phyloP scores from a whole-genome alignment of 495 filamentous ascomycete genomes.

The Trichocladium uniseriatum region DNA sequence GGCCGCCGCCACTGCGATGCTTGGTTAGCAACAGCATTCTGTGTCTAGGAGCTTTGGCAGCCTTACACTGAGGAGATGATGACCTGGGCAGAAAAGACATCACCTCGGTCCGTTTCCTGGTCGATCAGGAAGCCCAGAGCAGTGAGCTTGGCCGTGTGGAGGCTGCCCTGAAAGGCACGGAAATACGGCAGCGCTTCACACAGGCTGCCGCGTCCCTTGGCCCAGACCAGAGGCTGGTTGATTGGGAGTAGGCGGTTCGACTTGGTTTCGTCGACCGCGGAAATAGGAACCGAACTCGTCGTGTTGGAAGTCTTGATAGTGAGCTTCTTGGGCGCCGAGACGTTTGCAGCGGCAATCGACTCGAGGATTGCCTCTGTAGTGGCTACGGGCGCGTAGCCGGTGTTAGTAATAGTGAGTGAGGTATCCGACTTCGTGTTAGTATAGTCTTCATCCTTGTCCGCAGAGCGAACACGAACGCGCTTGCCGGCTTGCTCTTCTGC shows the following conservation, averaged over 20 bases:
- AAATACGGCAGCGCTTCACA: slow-evolving; percentile 63
- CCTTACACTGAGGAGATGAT: slow-evolving; percentile 60
- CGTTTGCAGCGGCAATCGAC: not conserved
- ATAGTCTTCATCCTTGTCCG: not conserved
- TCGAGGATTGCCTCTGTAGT: not conserved
- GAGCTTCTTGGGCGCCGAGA: not conserved
- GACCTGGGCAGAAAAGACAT: slow-evolving; percentile 54
- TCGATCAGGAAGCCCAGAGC: slow-evolving; percentile 56
- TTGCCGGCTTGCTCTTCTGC: not conserved
- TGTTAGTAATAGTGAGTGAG: not conserved
- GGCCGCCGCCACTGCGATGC: slow-evolving; percentile 43
- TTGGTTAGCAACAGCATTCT: not conserved
- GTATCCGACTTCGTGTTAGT: not conserved
- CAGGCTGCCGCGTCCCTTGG: slow-evolving; percentile 51
- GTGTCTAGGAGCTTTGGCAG: not conserved
- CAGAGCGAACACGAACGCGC: not conserved
- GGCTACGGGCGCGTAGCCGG: no score
- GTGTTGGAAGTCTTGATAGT: not conserved
- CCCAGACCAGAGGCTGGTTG: slow-evolving; percentile 32
- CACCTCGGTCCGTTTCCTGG: slow-evolving; percentile 41
- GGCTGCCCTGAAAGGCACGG: slow-evolving; percentile 50
- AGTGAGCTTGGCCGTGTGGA: slow-evolving; percentile 40
- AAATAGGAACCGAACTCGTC: not conserved
- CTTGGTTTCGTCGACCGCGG: not conserved
- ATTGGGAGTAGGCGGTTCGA: not conserved